Evolutionary conservation across 129 eudicot species (phyloP), one percentile per base, ranked within the genome.

Genomic region (Rutidosis leptorrhynchoides): DNA sequence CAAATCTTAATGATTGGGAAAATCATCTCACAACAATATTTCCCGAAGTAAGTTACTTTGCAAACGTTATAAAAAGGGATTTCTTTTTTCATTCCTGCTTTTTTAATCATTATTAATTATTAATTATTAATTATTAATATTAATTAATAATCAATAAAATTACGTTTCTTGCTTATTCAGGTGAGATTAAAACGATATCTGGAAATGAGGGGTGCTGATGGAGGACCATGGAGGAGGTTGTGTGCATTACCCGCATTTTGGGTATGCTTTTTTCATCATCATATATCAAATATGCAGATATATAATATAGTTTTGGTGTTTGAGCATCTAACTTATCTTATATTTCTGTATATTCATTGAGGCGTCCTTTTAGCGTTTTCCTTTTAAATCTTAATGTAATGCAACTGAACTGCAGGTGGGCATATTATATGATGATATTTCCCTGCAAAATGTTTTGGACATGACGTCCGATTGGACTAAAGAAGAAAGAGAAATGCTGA

Each of bases 131-230:
- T n/a, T n/a, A n/a, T n/a, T n/a, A n/a, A n/a, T n/a, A n/a, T n/a
- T n/a, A n/a, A n/a, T n/a, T n/a, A n/a, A n/a, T n/a, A n/a, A n/a
- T n/a, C n/a, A n/a, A n/a, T n/a, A n/a, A n/a, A n/a, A n/a, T n/a
- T 19, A 15, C 22, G 33, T 64, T 37, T 68, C 37, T 40, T 58
- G 6, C 40, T 42, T 67, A 35, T 70, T 64, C 87, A 92, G 98
- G 98, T 92, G 49, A 93, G 99, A 81, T 87, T 89, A 46, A 93
- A 93, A 79, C 77, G 95, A 78, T 88, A 86, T 80, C 69, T 93
- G 87, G 99, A 93, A 77, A 89, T 93, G 99, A 86, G 99, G 66
- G 99, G 96, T 71, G 99, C 99, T 59, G 99, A 93, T 82, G 96
- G 96, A 58, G 99, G 99, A 12, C 96, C 99, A 62, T 89, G 96